A percentile compares a stretch with the other conserved stretches of the same genome.
Conservation (phyloP, 805 yeast genomes). For the Starmera dryadoides region DNA sequence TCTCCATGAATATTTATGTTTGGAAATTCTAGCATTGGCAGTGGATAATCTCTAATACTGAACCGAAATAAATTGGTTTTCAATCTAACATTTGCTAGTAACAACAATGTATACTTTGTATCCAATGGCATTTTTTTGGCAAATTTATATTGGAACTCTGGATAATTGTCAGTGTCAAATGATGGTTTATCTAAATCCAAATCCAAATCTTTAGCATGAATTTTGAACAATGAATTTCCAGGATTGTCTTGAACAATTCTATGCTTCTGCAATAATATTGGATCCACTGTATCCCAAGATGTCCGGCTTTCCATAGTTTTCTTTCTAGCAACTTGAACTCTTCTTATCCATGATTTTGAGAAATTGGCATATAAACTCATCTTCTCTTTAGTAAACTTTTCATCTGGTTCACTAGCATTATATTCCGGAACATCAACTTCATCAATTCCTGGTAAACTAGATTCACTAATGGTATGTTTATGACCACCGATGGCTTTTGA, state of each 20-base stretch:
- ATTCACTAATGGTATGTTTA: not conserved
- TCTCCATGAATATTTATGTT: slow-evolving; percentile 35
- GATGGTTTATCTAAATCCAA: slow-evolving; percentile 23
- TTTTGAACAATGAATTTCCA: not conserved
- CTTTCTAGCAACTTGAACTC: slow-evolving; percentile 22
- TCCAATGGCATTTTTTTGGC: slow-evolving; percentile 50
- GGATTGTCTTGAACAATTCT: slow-evolving; percentile 27
- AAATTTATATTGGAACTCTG: slow-evolving; percentile 28
- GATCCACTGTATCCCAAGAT: slow-evolving; percentile 1
- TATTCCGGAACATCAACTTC: slow-evolving; percentile 18
- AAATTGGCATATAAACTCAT: slow-evolving; percentile 24
- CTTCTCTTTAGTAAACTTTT: slow-evolving; percentile 25
- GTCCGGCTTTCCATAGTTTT: no score
- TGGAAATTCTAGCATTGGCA: slow-evolving; percentile 48
- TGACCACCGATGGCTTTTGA: not conserved
- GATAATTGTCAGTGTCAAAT: slow-evolving; percentile 19
- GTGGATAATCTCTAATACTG: slow-evolving; percentile 46
- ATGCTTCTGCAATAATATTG: not conserved
- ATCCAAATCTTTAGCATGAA: slow-evolving; percentile 13
- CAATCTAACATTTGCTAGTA: slow-evolving; percentile 42
- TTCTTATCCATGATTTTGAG: slow-evolving; percentile 33
- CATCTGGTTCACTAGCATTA: slow-evolving; percentile 24
- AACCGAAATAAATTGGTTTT: slow-evolving; percentile 35
- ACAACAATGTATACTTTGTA: slow-evolving; percentile 44
- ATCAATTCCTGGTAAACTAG: slow-evolving; percentile 5